These are phyloP conservation scores for Talaromyces adpressus DNA, from an alignment of 495 filamentous ascomycete genomes.

Conservation along the genomic window DNA sequence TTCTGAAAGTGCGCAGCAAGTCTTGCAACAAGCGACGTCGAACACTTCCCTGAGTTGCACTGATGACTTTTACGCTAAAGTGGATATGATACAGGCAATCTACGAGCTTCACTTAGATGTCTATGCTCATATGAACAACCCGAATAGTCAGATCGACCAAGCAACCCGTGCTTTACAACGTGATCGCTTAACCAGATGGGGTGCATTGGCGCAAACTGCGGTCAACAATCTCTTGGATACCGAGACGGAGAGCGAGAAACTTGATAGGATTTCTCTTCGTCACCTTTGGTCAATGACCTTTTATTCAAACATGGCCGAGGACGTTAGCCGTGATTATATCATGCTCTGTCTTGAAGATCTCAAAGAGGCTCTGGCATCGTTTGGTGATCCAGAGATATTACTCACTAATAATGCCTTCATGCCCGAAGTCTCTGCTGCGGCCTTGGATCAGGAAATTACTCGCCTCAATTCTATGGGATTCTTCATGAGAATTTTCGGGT, in stretches of 20 bases:
- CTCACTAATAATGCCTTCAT: constrained; percentile 84
- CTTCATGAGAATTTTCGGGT: constrained; percentile 74
- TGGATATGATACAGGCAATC: constrained; percentile 64
- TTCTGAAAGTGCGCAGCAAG: constrained; percentile 21
- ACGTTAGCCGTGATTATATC: constrained; percentile 66
- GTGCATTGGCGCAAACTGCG: constrained; percentile 57
- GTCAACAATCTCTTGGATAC: constrained; percentile 43
- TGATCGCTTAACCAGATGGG: constrained; percentile 70
- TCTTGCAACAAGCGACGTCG: constrained; percentile 20
- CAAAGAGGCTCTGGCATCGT: constrained; percentile 37
- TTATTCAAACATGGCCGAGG: constrained; percentile 60
- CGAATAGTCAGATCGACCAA: constrained; percentile 59
- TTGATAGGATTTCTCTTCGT: constrained; percentile 36
- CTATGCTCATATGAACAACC: constrained; percentile 68
- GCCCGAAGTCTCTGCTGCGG: constrained; percentile 74
- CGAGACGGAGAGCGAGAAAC: constrained; percentile 16
- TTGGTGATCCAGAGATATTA: constrained; percentile 43
- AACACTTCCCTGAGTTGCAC: constrained; percentile 22
- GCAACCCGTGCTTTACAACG: constrained; percentile 52
- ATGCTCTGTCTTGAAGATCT: constrained; percentile 74
- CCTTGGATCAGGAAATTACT: constrained; percentile 82
- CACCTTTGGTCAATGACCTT: constrained; percentile 85
- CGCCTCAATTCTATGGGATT: constrained; percentile 94
- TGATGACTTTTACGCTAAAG: constrained; percentile 17
- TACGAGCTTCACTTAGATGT: constrained; percentile 89